A percentile compares a stretch with the other conserved stretches of the same genome.
Conservation (phyloP, 208 protist genomes). For the Endotrypanum monterogeii region DNA sequence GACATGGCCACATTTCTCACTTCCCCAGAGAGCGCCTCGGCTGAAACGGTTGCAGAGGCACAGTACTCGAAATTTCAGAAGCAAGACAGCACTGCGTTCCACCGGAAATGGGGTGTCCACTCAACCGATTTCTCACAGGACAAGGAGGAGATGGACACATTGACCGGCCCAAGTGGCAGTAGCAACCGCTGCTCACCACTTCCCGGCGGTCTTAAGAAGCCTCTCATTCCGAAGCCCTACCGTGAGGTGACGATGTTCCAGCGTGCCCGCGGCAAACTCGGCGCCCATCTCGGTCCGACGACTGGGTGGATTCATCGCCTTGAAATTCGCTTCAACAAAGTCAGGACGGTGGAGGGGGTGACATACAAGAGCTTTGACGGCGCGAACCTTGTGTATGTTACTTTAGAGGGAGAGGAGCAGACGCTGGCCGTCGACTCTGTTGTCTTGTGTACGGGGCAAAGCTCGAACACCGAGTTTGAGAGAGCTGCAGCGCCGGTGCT, state of each 20-base stretch:
- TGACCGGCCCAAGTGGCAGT: neutral
- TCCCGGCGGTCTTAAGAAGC: conserved; percentile 51
- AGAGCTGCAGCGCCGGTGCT: conserved; percentile 18
- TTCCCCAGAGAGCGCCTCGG: conserved; percentile 21
- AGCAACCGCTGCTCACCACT: neutral
- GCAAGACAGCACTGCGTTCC: conserved; percentile 40
- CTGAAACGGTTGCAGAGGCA: conserved; percentile 27
- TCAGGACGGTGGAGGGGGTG: conserved; percentile 71
- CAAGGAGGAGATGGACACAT: neutral
- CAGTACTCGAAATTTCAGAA: conserved; percentile 34
- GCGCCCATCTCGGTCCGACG: conserved; percentile 75
- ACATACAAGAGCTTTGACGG: conserved; percentile 88
- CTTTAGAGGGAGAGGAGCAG: conserved; percentile 37
- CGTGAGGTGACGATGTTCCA: conserved; percentile 73
- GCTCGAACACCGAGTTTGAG: conserved; percentile 57
- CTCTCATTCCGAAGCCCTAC: conserved; percentile 17
- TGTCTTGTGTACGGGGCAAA: conserved; percentile 90
- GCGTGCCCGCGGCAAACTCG: conserved; percentile 81
- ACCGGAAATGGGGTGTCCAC: conserved; percentile 73
- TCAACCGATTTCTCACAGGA: conserved; percentile 10
- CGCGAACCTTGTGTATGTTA: conserved; percentile 51
- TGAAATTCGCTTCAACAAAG: conserved; percentile 73
- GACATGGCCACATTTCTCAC: conserved; percentile 89
- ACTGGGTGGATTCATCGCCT: conserved; percentile 93
- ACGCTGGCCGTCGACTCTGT: conserved; percentile 74